Base-by-base conservation (phyloP, 805 yeast genomes). In the Sugiyamaella americana region DNA sequence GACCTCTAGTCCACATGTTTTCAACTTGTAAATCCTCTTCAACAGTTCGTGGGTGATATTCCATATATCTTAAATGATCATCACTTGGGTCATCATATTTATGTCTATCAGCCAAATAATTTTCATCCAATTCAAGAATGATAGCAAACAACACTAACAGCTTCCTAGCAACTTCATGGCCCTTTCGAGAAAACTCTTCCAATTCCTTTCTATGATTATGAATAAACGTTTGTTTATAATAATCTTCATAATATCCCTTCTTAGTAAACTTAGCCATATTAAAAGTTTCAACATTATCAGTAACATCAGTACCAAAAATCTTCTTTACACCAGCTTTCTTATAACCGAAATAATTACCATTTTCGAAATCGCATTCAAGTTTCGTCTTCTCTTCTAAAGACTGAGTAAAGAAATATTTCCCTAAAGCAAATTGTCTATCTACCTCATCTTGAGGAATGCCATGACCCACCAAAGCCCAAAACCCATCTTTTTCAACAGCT, bases 241-340 rank as follows among this genome's bases (percentile, higher is more conserved):
- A 45, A n/a, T 13, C 38, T 16, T 44, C 44, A 29, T 38, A 45
- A 26, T 45, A 23, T 17, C 34, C 37, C 13, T 48, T 21, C 22
- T 49, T 40, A 44, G 51, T 49, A 48, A 49, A 49, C 41, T 49
- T 49, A 11, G 52, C 43, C 40, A 48, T 43, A 30, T 49, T 49
- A 32, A 48, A 17, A 20, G 46, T 40, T 37, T 49, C 52, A n/a
- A 42, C 42, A 37, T 49, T 49, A 40, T 49, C 51, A 8, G 24
- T 16, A 20, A 49, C 43, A 19, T 47, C 49, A 13, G 51, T 47
- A 40, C 47, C 44, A 19, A 47, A 32, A 11, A 47, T 34, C 37
- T 42, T 45, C 36, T 45, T 45, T n/a, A 26, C 49, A 20, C 49
- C 48, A 16, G 19, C 18, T 22, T 39, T 21, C 41, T 49, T 51